Evolutionary conservation across 768 basidiomycete genomes (phyloP), one percentile per base, ranked within the genome.

Genomic region (Exsudoporus frostii): DNA sequence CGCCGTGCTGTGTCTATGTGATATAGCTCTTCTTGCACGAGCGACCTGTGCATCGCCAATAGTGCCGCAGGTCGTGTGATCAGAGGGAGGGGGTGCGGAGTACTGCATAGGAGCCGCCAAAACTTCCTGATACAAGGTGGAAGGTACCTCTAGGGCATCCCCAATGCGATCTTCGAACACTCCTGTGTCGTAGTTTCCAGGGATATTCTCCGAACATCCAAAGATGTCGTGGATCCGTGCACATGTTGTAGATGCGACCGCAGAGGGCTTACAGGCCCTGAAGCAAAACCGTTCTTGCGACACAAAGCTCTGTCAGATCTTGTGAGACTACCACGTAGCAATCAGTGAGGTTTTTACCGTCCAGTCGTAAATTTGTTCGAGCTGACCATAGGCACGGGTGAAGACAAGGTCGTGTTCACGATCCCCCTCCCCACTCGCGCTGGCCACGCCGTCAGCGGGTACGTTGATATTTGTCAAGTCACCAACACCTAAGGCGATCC

Each of bases 361-460:
- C 90, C 90, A 92, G 64, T 90, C 84, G 59, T 82, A 77, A 37
- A 88, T 73, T 62, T 89, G 78, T 58, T 79, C 57, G 4, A 81
- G 57, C 43, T 73, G 70, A 20, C 81, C 84, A 68, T 85, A 88
- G n/a, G 83, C 85, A 54, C 52, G 77, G 20, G 86, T 85, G 66
- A 88, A 88, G n/a, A 91, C 83, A 39, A 88, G 75, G 4, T 81
- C 84, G 27, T 85, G 87, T 32, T 81, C 78, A 10, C 79, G 83
- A 61, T 82, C 84, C 15, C 80, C 83, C n/a, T 63, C 61, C 17
- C 80, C 79, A 57, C 80, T 79, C 44, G 79, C 77, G 40, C 85
- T 86, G 19, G 80, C 83, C 42, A 53, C 72, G 48, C 89, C 87
- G 4, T 79, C 79, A 1, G 65, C 61, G 7, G 83, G 82, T 29